Evolutionary conservation across 345 rosid species (phyloP), one percentile per base, ranked within the genome.

Genomic region (Eucalyptus lansdowneana): DNA sequence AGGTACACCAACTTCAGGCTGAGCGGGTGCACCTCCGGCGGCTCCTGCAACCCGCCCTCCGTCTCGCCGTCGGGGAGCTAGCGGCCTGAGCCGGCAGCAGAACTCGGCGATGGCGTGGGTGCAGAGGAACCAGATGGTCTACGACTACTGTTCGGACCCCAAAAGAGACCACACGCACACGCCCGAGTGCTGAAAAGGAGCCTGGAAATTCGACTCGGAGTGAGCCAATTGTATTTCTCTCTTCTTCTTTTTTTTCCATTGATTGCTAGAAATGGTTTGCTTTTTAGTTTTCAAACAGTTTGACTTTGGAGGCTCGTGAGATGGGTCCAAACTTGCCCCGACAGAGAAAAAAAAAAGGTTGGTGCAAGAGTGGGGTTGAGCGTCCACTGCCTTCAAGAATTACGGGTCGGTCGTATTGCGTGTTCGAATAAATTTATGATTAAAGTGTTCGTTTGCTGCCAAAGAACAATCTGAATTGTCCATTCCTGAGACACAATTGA

Each of bases 91-190:
- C 92, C 90, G 6, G 54, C 98, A 94, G 54, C 99, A 97, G 91
- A n/a, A 87, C 42, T 80, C 24, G 14, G 94, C 97, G 3, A 94
- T 97, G 99, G 58, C 86, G 42, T 97, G 97, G 99, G 97, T 92
- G 24, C 97, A 95, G 76, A 93, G 94, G 50, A 96, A 95, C 93
- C 93, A 94, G 90, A 85, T 95, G 96, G 97, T 93, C 45, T 96
- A 97, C 88, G 91, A 97, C 92, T 97, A 96, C 88, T 97, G 99
- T 90, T 92, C 91, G 65, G 99, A 97, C 88, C 95, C 97, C 31
- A 94, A 91, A 34, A 94, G 98, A 88, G 98, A 96, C 92, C 99
- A 92, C 31, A 93, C 95, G 27, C 94, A 91, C 87, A 95, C 90
- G n/a, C 99, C 99, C 5, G 99, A 97, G 92, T 96, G 99, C 86